Evolutionary conservation across 306 rosid genomes (phyloP).

Genomic region (Senna siamea): DNA sequence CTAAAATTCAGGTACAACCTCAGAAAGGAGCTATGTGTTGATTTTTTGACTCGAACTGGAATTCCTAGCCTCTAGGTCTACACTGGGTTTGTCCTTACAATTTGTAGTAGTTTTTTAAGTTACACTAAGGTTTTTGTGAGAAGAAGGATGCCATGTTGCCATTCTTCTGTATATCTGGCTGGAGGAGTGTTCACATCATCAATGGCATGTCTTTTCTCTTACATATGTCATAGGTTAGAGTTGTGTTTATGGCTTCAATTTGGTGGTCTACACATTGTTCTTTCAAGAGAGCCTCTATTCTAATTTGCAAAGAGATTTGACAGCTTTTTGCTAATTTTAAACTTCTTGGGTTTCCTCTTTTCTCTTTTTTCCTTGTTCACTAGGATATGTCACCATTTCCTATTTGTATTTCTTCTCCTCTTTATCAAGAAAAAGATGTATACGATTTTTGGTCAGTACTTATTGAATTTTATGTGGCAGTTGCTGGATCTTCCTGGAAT

Average conservation of each 20-base stretch:
- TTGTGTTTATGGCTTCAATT: not conserved
- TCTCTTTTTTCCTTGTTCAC: not conserved
- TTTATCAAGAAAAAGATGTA: not conserved
- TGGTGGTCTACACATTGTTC: not conserved
- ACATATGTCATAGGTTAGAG: not conserved
- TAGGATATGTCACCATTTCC: not conserved
- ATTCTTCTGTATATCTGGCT: not conserved
- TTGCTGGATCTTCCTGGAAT: constrained; percentile 98
- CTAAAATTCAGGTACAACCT: constrained; percentile 84
- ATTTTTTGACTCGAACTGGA: not conserved
- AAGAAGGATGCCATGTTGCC: not conserved
- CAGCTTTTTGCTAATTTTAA: not conserved
- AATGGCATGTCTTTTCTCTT: not conserved
- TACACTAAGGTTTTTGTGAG: not conserved
- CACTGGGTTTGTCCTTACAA: not conserved
- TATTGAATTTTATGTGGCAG: constrained; percentile 57
- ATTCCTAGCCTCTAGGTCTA: not conserved
- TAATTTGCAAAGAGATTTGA: not conserved
- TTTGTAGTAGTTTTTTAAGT: not conserved
- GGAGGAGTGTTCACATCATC: not conserved
- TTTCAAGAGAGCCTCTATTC: not conserved
- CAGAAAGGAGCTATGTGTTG: constrained; percentile 13
- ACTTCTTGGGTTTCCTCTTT: not conserved
- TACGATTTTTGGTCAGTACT: constrained; percentile 20
- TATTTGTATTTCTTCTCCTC: not conserved